Percentiles rank a stretch among this genome's conserved stretches.
phyloP scores from a whole-genome alignment of 1,284 basidiomycete species.

The Ceratobasidium sp. region DNA sequence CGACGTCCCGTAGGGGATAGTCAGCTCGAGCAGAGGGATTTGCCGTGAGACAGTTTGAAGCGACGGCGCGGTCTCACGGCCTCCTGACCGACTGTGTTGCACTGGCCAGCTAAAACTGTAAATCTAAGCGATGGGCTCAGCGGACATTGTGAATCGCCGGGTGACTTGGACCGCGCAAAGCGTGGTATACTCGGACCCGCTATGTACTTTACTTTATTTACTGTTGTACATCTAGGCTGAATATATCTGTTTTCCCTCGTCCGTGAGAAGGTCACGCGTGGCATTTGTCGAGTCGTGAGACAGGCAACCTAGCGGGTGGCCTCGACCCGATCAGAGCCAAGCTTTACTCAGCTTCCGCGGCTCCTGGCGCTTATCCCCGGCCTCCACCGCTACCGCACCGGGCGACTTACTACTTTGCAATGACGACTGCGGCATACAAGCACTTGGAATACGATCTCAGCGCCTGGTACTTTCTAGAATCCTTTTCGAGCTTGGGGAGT shows the following conservation, averaged over 20 bases:
- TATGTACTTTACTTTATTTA: constrained; percentile 23
- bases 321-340: background rate
- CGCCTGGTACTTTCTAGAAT: background rate
- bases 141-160: background rate
- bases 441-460: too few relatives aligned
- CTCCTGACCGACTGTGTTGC: constrained; percentile 24
- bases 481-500: background rate
- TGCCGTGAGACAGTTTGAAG: constrained; percentile 23
- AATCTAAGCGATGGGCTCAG: constrained; percentile 9
- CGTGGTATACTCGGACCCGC: background rate
- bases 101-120: background rate
- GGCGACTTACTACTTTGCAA: background rate
- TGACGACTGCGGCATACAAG: background rate
- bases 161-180: background rate
- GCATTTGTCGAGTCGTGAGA: background rate
- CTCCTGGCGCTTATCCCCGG: background rate
- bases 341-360: background rate
- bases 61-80: constrained; percentile 6
- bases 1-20: background rate
- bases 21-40: constrained; percentile 23
- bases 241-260: background rate
- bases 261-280: background rate
- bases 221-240: constrained; percentile 26
- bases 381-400: background rate
- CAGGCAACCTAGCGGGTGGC: background rate